phyloP scores from a whole-genome alignment of 2,329 filamentous ascomycete species.

The Alternaria novae-zelandiae region DNA sequence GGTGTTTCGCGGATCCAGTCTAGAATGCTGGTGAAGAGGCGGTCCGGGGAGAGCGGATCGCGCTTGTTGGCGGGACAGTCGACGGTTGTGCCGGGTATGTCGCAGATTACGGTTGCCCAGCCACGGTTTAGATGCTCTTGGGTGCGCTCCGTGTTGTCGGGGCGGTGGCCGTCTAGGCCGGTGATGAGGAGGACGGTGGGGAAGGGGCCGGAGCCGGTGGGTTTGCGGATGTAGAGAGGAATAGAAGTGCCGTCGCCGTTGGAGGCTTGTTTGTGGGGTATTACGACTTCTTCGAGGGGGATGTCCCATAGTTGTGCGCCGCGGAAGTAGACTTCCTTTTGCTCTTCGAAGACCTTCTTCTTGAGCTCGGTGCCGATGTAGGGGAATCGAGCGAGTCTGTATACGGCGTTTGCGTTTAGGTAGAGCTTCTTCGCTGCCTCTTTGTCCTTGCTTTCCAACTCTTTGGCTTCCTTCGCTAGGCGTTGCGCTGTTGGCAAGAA shows the following conservation, averaged over 20 bases:
- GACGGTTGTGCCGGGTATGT: slow-evolving; percentile 63
- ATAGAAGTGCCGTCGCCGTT: slow-evolving; percentile 62
- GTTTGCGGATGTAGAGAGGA: slow-evolving; percentile 69
- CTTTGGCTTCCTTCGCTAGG: slow-evolving; percentile 58
- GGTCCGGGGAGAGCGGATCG: slow-evolving; percentile 58
- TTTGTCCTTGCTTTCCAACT: slow-evolving; percentile 42
- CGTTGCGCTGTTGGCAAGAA: slow-evolving; percentile 66
- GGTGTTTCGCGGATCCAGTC: slow-evolving; percentile 57
- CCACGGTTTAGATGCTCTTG: slow-evolving; percentile 55
- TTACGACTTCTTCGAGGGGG: slow-evolving; percentile 65
- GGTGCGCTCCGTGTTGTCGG: slow-evolving; percentile 54
- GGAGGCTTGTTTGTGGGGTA: slow-evolving; percentile 62
- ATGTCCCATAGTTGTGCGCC: slow-evolving; percentile 54
- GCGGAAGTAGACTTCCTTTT: slow-evolving; percentile 68
- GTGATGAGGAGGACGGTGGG: slow-evolving; percentile 63
- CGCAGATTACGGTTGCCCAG: slow-evolving; percentile 58
- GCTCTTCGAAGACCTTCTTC: slow-evolving; percentile 67
- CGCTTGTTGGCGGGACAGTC: slow-evolving; percentile 59
- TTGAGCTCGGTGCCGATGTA: slow-evolving; percentile 58
- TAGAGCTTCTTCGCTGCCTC: slow-evolving; percentile 65
- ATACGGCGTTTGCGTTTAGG: slow-evolving; percentile 74
- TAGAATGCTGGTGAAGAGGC: slow-evolving; percentile 60
- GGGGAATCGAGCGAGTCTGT: slow-evolving; percentile 75
- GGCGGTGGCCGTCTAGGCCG: slow-evolving; percentile 65
- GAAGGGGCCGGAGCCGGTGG: slow-evolving; percentile 50